Evolutionary conservation across 164 flowering plant species (phyloP).

Genomic region (Echeveria elegans): DNA sequence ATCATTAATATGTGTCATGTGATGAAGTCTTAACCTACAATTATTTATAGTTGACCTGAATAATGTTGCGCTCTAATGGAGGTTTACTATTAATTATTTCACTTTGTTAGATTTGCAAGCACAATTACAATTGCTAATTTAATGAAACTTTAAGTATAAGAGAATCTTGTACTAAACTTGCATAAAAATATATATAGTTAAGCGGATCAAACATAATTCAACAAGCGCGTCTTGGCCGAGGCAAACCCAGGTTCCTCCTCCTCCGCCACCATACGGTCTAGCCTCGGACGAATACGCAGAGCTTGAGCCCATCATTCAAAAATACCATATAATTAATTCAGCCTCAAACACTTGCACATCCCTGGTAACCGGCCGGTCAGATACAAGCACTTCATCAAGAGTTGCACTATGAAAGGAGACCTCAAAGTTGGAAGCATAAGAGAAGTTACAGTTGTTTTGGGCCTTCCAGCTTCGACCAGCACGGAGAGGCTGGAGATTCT

Average conservation of each 20-base stretch:
- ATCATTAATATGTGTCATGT: too few species aligned
- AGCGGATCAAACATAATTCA: neutral
- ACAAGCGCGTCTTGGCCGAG: neutral
- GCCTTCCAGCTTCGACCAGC: slow-evolving; percentile 27
- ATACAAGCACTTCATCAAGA: slow-evolving; percentile 30
- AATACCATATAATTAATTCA: slow-evolving; percentile 16
- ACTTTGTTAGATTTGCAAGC: neutral
- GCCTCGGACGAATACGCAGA: neutral
- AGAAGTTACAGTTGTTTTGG: slow-evolving; percentile 23
- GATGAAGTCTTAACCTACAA: neutral
- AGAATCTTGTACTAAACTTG: neutral
- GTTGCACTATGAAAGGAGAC: slow-evolving; percentile 21
- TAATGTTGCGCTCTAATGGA: neutral
- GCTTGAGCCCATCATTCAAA: neutral
- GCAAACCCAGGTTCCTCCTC: neutral
- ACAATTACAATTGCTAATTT: neutral
- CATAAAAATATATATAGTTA: too few species aligned
- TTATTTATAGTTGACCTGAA: neutral
- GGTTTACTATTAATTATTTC: neutral
- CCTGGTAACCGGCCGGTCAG: slow-evolving; percentile 24
- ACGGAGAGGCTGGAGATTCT: slow-evolving; percentile 29
- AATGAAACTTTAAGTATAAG: neutral
- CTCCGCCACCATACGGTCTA: neutral
- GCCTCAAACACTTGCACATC: slow-evolving; percentile 27
- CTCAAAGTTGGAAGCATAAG: slow-evolving; percentile 20